Base-by-base conservation (phyloP, 2,329 filamentous ascomycete genomes). In the Fusarium pseudoanthophilum region DNA sequence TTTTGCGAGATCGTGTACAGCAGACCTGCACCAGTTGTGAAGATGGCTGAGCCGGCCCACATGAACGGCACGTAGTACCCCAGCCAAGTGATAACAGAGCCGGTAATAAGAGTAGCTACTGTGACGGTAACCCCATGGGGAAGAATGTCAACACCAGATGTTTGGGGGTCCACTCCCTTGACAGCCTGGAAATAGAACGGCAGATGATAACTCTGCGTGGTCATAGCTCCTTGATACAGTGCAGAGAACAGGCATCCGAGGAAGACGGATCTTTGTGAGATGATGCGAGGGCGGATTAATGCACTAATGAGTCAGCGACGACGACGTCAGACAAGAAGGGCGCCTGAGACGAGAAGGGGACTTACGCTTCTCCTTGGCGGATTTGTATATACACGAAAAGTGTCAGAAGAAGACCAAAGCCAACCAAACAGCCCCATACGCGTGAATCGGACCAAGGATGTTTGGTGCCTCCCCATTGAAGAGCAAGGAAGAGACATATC, bases 111-210 rank as follows among this genome's bases (percentile, higher is more conserved):
- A 4, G 60, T 76, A 3, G 57, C 42, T 7, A 77, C 30, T 0
- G 66, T 67, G 2, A 65, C 60, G 1, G 75, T 74, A 15, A 77
- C 57, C 6, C 72, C 75, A 1, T 76, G 67, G 0, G 75, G 72
- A 2, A 77, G 65, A 37, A 72, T 74, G 5, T 68, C 56, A 9
- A 77, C 49, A 1, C 75, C 75, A 2, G 75, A 77, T 36, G 32
- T 32, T 24, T 60, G 59, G 15, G 75, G 60, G 16, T 72, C 51
- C 4, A 56, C 57, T 0, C 69, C 72, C 15, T 72, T 73, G 1
- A 76, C 74, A 2, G 76, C 75, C 55, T 79, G 77, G 34, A 79
- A 79, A 34, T 78, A 79, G 20, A 76, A 69, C 0, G 75, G 26
- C 7, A 73, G 39, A 20, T 76, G 64, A 1, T 77, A 77, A 8